phyloP scores from a whole-genome alignment of 768 basidiomycete genomes.

The Podaxis sp. region DNA sequence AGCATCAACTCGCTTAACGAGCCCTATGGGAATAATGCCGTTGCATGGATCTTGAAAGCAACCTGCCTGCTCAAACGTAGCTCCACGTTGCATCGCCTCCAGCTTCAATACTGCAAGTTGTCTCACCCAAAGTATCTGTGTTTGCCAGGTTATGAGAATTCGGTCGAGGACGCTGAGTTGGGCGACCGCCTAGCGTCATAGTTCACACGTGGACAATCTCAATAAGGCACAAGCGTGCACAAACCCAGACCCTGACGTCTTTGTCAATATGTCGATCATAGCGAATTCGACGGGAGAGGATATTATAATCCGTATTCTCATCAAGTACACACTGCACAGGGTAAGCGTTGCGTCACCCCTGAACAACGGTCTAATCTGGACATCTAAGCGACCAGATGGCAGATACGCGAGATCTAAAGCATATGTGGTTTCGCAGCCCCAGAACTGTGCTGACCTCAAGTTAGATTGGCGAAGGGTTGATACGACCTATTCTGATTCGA shows the following conservation, averaged over 20 bases:
- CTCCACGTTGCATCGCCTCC: neutral
- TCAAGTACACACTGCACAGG: conserved; percentile 13
- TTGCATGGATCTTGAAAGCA: neutral
- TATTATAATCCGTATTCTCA: conserved; percentile 12
- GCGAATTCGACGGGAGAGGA: conserved; percentile 7
- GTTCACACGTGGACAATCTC: neutral
- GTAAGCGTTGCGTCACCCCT: conserved; percentile 17
- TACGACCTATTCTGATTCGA: conserved; percentile 10
- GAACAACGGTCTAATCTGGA: conserved; percentile 10
- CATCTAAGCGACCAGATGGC: conserved; percentile 12
- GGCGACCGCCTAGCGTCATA: neutral
- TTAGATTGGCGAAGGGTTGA: conserved; percentile 12
- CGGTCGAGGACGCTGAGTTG: neutral
- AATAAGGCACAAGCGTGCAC: neutral
- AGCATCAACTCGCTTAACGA: conserved; percentile 9
- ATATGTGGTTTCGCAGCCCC: neutral
- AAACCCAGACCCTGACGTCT: neutral
- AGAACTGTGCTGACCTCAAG: conserved; percentile 5
- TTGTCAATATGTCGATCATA: conserved; percentile 4
- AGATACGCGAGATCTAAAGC: conserved; percentile 17
- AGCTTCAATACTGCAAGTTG: neutral
- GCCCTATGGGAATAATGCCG: conserved; percentile 6
- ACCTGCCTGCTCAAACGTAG: neutral
- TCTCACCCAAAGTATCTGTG: neutral
- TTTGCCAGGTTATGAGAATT: neutral